phyloP scores from a whole-genome alignment of 352 stramenopile genomes.

The Pythium apleroticum region DNA sequence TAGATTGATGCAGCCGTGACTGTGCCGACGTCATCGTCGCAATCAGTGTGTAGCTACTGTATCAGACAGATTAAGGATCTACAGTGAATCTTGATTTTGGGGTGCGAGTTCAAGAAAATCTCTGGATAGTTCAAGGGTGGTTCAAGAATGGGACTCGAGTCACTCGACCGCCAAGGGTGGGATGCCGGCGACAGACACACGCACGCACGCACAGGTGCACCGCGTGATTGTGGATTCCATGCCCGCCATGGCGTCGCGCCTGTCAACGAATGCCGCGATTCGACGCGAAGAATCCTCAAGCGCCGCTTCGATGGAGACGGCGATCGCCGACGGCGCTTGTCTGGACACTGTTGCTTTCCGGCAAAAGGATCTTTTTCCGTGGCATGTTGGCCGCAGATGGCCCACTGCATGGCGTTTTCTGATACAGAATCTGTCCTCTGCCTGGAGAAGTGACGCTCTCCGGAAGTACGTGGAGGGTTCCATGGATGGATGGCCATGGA shows the following conservation, averaged over 20 bases:
- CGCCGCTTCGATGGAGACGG: not conserved
- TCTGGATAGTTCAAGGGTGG: not conserved
- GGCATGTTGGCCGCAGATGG: not conserved
- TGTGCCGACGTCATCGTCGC: slow-evolving; percentile 11
- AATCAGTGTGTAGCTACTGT: slow-evolving; percentile 5
- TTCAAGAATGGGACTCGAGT: not conserved
- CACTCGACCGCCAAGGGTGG: not conserved
- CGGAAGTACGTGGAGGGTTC: not conserved
- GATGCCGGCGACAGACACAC: not conserved
- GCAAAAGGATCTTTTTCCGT: not conserved
- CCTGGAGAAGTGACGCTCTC: not conserved
- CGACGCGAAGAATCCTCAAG: not conserved
- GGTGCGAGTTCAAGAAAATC: not conserved
- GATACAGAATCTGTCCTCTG: not conserved
- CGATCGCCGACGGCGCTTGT: not conserved
- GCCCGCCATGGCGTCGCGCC: not conserved
- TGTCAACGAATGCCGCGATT: not conserved
- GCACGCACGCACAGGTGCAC: not conserved
- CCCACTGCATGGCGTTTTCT: not conserved
- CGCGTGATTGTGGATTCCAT: not conserved
- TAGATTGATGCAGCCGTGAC: slow-evolving; percentile 1
- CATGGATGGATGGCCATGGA: not conserved
- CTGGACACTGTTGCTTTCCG: not conserved
- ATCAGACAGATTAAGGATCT: not conserved
- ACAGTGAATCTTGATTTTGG: not conserved